phyloP scores from a whole-genome alignment of 2,329 filamentous ascomycete genomes.

The Byssochlamys sp. region DNA sequence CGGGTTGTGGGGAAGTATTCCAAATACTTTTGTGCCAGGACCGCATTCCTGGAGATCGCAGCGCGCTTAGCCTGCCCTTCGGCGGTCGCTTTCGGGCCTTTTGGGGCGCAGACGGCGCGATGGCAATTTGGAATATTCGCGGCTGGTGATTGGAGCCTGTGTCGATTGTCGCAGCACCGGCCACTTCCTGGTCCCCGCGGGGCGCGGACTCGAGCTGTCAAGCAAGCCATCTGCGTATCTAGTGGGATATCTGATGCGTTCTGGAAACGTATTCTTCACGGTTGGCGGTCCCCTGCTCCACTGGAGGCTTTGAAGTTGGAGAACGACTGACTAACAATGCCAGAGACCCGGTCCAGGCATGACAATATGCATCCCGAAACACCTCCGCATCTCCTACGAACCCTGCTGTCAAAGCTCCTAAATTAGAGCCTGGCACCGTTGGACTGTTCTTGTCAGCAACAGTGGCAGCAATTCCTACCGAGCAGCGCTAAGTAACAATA shows the following conservation, averaged over 20 bases:
- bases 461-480: background rate
- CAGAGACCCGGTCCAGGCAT: background rate
- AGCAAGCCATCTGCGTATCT: background rate
- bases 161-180: background rate
- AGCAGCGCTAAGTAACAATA: background rate
- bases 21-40: background rate
- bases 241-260: background rate
- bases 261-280: background rate
- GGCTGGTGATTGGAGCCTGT: background rate
- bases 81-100: background rate
- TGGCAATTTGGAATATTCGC: background rate
- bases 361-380: background rate
- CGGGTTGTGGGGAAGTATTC: background rate
- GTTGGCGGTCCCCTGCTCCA: background rate
- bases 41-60: background rate
- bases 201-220: background rate
- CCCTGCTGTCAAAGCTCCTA: background rate
- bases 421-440: background rate
- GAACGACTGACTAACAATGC: background rate
- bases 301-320: background rate
- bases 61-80: background rate
- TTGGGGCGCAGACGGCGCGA: background rate
- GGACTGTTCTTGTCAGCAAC: background rate
- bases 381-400: background rate
- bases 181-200: background rate